These are phyloP conservation scores for Prunella vulgaris DNA, from an alignment of 257 asterid species.

Conservation along the genomic window DNA sequence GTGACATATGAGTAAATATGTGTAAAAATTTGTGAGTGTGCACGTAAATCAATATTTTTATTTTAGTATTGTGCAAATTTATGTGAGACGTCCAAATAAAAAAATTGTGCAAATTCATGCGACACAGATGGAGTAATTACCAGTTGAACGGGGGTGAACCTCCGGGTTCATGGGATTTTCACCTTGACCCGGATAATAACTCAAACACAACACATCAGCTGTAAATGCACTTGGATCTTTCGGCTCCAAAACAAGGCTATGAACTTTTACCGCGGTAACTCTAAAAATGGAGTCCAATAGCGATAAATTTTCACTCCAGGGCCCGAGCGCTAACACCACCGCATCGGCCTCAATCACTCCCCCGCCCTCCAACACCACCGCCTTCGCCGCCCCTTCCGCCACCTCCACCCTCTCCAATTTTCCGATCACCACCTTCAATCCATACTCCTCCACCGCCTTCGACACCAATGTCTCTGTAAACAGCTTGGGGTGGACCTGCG, in stretches of 20 bases:
- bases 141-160: slow-evolving; percentile 91
- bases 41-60: no score
- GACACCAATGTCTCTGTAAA: slow-evolving; percentile 51
- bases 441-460: slow-evolving; percentile 66
- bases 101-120: no score
- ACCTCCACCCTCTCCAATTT: slow-evolving; percentile 53
- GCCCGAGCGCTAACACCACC: slow-evolving; percentile 82
- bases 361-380: slow-evolving; percentile 63
- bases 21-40: no score
- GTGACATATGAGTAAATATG: no score
- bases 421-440: slow-evolving; percentile 59
- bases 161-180: slow-evolving; percentile 63
- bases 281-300: slow-evolving; percentile 47
- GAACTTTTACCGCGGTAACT: slow-evolving; percentile 64
- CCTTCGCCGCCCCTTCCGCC: slow-evolving; percentile 51
- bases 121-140: no score
- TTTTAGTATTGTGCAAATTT: no score
- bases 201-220: slow-evolving; percentile 61
- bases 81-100: no score
- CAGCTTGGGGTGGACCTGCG: slow-evolving; percentile 82
- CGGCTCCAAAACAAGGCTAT: slow-evolving; percentile 74
- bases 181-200: slow-evolving; percentile 28
- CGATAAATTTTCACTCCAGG: slow-evolving; percentile 59
- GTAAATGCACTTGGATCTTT: slow-evolving; percentile 38
- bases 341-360: slow-evolving; percentile 51